Conservation (phyloP, 345 rosid species). For the Nasturtium officinale region DNA sequence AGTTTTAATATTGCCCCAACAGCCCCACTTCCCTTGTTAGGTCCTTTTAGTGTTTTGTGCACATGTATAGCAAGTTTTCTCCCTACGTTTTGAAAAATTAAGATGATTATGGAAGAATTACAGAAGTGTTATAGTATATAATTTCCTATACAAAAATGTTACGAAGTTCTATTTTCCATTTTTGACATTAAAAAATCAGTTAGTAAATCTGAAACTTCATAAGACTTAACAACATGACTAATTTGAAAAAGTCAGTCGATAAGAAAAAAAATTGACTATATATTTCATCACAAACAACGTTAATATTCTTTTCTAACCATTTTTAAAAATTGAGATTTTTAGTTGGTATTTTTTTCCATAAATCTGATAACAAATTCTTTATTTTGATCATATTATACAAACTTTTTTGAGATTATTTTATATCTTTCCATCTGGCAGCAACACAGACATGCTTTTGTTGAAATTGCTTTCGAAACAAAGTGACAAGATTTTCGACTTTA, state of each 20-base stretch:
- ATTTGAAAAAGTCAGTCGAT: not conserved
- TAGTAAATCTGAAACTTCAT: not conserved
- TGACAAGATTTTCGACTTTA: no score
- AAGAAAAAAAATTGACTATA: no score
- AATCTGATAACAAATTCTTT: no score
- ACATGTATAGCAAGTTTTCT: not conserved
- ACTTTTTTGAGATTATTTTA: no score
- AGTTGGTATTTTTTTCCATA: no score
- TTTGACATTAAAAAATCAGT: not conserved
- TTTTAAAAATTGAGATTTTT: no score
- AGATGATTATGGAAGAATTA: not conserved
- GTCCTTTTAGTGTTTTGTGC: conserved; percentile 19
- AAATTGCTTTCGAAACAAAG: no score
- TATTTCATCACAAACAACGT: not conserved
- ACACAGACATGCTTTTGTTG: no score
- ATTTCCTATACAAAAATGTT: not conserved
- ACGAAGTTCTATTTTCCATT: not conserved
- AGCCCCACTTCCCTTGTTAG: conserved; percentile 8
- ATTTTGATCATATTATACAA: no score
- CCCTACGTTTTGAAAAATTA: not conserved
- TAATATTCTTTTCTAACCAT: not conserved
- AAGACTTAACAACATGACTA: not conserved
- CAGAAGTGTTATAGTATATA: not conserved
- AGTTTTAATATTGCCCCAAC: conserved; percentile 2
- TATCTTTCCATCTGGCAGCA: no score